phyloP scores from a whole-genome alignment of 2,329 filamentous ascomycete species.

The Calonectria multiphialidica region DNA sequence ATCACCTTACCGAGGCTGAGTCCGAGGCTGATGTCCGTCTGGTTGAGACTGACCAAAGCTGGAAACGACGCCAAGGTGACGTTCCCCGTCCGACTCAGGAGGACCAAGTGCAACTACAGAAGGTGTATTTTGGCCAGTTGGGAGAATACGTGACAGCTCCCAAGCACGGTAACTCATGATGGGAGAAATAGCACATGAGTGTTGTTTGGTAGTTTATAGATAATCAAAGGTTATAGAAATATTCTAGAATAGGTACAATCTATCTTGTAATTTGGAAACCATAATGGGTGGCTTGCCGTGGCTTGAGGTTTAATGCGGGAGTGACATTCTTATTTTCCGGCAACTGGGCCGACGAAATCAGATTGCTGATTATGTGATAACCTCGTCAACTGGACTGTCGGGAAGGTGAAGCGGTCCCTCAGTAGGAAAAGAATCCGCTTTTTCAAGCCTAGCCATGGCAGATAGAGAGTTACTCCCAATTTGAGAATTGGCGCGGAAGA shows the following conservation, averaged over 20 bases:
- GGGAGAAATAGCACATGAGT: rapidly evolving
- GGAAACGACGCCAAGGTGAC: constrained; percentile 7
- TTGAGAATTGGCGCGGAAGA: not conserved
- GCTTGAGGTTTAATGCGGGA: not conserved
- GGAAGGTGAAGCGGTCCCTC: no score
- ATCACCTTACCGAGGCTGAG: not conserved
- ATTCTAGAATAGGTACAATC: not conserved
- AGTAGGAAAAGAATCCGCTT: no score
- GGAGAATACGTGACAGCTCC: not conserved
- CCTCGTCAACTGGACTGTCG: no score
- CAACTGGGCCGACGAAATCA: not conserved
- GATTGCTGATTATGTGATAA: not conserved
- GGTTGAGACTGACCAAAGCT: constrained; percentile 13
- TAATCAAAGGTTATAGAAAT: not conserved
- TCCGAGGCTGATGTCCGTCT: not conserved
- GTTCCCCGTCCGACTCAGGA: not conserved
- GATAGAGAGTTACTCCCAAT: not conserved
- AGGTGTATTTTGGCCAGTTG: constrained; percentile 3
- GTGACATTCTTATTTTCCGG: not conserved
- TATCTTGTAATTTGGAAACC: not conserved
- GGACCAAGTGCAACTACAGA: constrained; percentile 2
- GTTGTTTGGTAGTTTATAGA: not conserved
- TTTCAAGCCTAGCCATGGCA: not conserved
- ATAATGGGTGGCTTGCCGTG: no score
- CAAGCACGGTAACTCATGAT: not conserved